Percentiles rank a stretch among this genome's conserved stretches.
Evolutionary conservation across 129 eudicot genomes (phyloP).

Genomic region (Cynara cardunculus): DNA sequence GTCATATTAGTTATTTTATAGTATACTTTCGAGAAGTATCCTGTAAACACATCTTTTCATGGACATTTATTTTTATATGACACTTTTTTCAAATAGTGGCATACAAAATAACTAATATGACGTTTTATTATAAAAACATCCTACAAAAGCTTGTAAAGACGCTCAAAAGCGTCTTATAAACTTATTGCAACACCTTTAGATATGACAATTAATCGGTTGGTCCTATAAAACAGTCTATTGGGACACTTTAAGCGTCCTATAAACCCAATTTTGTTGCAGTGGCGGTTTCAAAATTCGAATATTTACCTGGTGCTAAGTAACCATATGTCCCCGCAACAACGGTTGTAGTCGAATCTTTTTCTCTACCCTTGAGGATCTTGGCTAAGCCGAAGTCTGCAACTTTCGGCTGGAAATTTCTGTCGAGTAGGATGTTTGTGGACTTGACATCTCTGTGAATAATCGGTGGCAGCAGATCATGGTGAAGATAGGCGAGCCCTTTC

Average conservation of each 20-base stretch:
- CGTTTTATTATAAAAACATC: too few species aligned
- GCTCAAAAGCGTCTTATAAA: too few species aligned
- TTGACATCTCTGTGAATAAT: constrained; percentile 88
- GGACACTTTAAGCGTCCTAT: too few species aligned
- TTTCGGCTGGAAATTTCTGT: constrained; percentile 59
- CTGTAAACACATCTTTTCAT: neutral
- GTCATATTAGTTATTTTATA: neutral
- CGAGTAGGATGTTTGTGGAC: constrained; percentile 78
- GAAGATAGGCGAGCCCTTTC: constrained; percentile 85
- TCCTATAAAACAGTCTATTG: neutral
- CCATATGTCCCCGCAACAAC: constrained; percentile 90
- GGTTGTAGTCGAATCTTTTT: constrained; percentile 76
- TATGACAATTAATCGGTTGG: neutral
- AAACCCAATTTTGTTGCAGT: too few species aligned
- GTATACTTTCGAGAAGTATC: too few species aligned
- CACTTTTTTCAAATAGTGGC: neutral
- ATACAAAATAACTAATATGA: too few species aligned
- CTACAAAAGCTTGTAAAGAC: neutral
- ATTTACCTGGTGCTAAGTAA: constrained; percentile 85
- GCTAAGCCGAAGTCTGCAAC: constrained; percentile 97
- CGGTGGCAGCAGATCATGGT: constrained; percentile 74
- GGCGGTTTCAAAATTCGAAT: neutral
- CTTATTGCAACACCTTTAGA: neutral
- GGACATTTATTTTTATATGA: too few species aligned
- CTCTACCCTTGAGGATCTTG: constrained; percentile 71